Evolutionary conservation across 768 basidiomycete species (phyloP).

Genomic region (Pleurotus pulmonarius): DNA sequence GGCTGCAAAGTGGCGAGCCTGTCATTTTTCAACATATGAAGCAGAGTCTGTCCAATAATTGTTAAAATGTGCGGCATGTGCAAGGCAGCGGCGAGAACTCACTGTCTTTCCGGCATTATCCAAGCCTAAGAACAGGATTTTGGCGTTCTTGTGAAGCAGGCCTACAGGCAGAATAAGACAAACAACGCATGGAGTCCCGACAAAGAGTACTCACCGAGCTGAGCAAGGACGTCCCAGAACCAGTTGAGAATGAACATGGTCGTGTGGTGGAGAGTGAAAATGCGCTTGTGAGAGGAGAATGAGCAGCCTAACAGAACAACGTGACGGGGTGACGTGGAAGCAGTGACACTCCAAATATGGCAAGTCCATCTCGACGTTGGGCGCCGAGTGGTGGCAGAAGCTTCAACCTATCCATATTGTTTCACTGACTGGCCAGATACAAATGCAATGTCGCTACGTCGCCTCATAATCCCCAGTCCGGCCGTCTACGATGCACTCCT

Average conservation of each 20-base stretch:
- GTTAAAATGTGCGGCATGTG: not conserved
- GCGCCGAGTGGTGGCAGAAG: not conserved
- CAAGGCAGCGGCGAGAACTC: constrained; percentile 17
- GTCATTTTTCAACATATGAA: constrained; percentile 99
- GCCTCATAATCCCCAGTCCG: no score
- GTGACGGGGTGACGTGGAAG: constrained; percentile 8
- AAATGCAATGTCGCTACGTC: no score
- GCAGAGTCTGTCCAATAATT: constrained; percentile 60
- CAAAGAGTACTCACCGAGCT: constrained; percentile 64
- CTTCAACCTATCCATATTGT: no score
- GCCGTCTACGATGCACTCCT: no score
- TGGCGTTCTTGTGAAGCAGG: constrained; percentile 95
- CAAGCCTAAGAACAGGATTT: constrained; percentile 97
- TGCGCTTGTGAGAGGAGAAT: not conserved
- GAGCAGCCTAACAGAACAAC: not conserved
- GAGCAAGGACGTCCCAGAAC: constrained; percentile 95
- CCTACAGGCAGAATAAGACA: constrained; percentile 38
- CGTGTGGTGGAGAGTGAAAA: constrained; percentile 12
- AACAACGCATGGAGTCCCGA: not conserved
- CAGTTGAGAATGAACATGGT: constrained; percentile 86
- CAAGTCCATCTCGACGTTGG: not conserved
- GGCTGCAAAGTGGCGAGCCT: constrained; percentile 96
- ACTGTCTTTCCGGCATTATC: constrained; percentile 99
- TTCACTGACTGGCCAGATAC: no score
- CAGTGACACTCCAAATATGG: constrained; percentile 1